A percentile compares a stretch with the other conserved stretches of the same genome.
These are phyloP conservation scores for Penicillium sp. DNA, from an alignment of 2,329 filamentous ascomycete species.

Conservation along the genomic window DNA sequence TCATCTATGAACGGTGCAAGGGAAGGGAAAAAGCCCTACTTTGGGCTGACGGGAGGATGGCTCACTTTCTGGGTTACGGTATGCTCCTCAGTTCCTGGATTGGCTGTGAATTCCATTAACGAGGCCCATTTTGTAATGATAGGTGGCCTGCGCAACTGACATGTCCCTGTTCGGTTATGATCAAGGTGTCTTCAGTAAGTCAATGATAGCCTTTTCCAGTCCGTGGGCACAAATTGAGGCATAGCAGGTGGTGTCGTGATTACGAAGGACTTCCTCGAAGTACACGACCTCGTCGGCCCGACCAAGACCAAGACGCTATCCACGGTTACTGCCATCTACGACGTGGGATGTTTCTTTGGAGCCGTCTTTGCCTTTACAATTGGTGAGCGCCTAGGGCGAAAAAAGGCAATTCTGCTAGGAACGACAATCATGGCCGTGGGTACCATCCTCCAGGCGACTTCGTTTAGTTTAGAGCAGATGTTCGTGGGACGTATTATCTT, in stretches of 20 bases:
- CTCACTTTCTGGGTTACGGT: constrained; percentile 55
- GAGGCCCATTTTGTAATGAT: constrained; percentile 10
- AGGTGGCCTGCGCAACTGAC: constrained; percentile 43
- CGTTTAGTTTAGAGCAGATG: constrained; percentile 47
- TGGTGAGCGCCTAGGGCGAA: constrained; percentile 47
- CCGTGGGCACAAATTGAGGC: not conserved
- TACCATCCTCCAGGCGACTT: constrained; percentile 46
- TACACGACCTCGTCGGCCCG: constrained; percentile 41
- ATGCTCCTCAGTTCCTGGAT: constrained; percentile 5
- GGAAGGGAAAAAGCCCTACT: constrained; percentile 42
- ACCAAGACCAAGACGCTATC: constrained; percentile 19
- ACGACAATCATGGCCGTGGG: constrained; percentile 48
- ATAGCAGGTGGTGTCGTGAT: constrained; percentile 49
- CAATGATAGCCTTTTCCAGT: too few relatives aligned
- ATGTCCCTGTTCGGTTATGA: constrained; percentile 43
- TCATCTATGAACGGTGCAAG: not conserved
- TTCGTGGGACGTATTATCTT: constrained; percentile 46
- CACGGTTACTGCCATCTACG: constrained; percentile 50
- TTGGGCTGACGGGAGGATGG: constrained; percentile 53
- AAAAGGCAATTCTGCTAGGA: constrained; percentile 45
- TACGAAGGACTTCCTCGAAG: constrained; percentile 48
- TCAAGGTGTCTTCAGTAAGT: constrained; percentile 49
- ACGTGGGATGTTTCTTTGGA: constrained; percentile 57
- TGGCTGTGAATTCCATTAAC: constrained; percentile 1
- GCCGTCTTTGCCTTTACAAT: constrained; percentile 44